A percentile compares a stretch with the other conserved stretches of the same genome.
These are phyloP conservation scores for Xylaria sp. DNA, from an alignment of 2,329 filamentous ascomycete genomes.

Conservation along the genomic window DNA sequence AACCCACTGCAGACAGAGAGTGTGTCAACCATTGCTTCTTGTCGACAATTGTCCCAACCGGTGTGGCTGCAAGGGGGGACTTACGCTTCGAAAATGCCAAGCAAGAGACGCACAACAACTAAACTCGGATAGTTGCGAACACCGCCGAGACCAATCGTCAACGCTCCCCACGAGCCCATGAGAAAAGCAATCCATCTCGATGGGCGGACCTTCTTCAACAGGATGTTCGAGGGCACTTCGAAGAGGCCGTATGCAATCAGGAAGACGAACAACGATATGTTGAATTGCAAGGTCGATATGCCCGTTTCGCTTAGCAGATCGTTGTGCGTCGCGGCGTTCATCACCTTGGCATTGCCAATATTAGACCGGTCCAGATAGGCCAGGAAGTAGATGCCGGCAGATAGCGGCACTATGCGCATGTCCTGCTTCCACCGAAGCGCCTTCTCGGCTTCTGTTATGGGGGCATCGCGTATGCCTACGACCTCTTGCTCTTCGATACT, in stretches of 20 bases:
- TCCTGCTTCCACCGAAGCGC: conserved; percentile 42
- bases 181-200: conserved; percentile 61
- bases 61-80: neutral
- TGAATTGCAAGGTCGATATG: conserved; percentile 30
- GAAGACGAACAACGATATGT: conserved; percentile 36
- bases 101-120: conserved; percentile 59
- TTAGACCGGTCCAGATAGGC: conserved; percentile 53
- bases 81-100: conserved; percentile 62
- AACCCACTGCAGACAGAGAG: conserved; percentile 40
- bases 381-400: conserved; percentile 49
- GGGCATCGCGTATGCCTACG: conserved; percentile 9
- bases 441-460: conserved; percentile 29
- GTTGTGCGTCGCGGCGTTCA: conserved; percentile 34
- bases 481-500: conserved; percentile 9
- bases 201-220: conserved; percentile 59
- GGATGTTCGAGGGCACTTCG: conserved; percentile 60
- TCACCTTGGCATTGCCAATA: conserved; percentile 40
- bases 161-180: conserved; percentile 61
- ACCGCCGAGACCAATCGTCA: conserved; percentile 62
- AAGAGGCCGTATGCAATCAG: conserved; percentile 41
- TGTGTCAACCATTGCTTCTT: conserved; percentile 42
- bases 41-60: neutral
- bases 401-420: conserved; percentile 47
- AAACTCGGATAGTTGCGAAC: conserved; percentile 56
- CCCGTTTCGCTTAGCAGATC: conserved; percentile 32